Percentiles rank a stretch among this genome's conserved stretches.
Conservation (phyloP, 495 filamentous ascomycete genomes). For the Echria macrotheca region DNA sequence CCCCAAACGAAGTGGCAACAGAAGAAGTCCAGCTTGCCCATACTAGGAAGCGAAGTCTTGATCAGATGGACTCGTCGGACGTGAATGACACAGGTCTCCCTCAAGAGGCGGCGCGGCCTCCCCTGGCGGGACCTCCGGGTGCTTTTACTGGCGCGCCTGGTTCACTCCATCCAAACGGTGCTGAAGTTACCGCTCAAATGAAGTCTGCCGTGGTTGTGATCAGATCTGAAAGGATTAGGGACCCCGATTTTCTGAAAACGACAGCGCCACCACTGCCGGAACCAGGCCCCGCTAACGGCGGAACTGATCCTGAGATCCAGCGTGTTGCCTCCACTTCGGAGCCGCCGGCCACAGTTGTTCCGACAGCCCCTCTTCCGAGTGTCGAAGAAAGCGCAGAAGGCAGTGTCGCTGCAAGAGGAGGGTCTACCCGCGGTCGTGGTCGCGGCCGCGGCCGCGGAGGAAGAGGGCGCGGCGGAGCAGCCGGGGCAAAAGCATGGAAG, state of each 20-base stretch:
- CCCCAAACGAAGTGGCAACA: no score
- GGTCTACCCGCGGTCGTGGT: constrained; percentile 9
- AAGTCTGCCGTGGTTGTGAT: constrained; percentile 35
- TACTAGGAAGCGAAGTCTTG: no score
- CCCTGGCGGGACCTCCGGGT: constrained; percentile 2
- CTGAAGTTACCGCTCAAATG: constrained; percentile 9
- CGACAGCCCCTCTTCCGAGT: no score
- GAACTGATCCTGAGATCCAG: constrained; percentile 4
- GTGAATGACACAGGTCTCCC: no score
- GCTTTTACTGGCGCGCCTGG: constrained; percentile 18
- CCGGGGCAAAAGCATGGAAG: constrained; percentile 23
- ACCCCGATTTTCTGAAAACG: background rate
- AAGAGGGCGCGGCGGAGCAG: constrained; percentile 11
- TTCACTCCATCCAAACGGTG: constrained; percentile 18
- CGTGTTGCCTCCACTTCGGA: no score
- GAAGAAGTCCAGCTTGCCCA: no score
- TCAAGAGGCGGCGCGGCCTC: no score
- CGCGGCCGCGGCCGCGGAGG: constrained; percentile 12
- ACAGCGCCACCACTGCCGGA: background rate
- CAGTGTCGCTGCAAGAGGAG: constrained; percentile 3
- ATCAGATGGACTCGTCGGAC: no score
- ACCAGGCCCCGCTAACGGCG: background rate
- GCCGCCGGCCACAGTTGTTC: background rate
- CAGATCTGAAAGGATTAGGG: constrained; percentile 26
- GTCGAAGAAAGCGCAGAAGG: no score